These are phyloP conservation scores for Colletotrichum melonis DNA, from an alignment of 2,329 filamentous ascomycete species.

Conservation along the genomic window DNA sequence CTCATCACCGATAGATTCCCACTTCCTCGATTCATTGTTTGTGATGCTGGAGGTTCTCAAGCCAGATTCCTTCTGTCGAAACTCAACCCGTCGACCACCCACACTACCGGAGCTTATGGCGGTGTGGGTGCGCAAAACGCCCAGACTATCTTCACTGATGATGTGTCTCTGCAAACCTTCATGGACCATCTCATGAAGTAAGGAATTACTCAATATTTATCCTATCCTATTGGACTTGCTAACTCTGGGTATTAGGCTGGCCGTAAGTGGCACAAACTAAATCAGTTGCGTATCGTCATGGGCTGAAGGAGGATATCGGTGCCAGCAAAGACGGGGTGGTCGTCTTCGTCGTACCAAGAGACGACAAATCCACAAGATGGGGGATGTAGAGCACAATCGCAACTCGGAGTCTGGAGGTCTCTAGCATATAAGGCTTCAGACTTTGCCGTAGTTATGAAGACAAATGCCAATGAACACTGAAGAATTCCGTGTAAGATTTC, in stretches of 20 bases:
- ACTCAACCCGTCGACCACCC: conserved; percentile 96
- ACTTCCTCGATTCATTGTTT: conserved; percentile 98
- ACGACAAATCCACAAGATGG: not conserved
- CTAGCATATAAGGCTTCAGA: not conserved
- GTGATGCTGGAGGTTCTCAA: conserved; percentile 91
- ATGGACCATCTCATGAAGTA: conserved; percentile 99
- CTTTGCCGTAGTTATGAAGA: not conserved
- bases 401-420: not conserved
- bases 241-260: conserved; percentile 55
- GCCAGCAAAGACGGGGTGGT: not conserved
- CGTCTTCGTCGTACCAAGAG: not conserved
- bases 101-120: conserved; percentile 92
- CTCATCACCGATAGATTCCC: conserved; percentile 98
- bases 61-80: conserved; percentile 92
- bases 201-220: conserved; percentile 44
- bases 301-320: not conserved
- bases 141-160: conserved; percentile 98
- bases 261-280: conserved; percentile 73
- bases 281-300: not conserved
- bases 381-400: not conserved
- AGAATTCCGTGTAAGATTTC: not conserved
- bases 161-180: conserved; percentile 97
- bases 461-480: not conserved
- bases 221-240: conserved; percentile 20
- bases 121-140: conserved; percentile 86